phyloP scores from a whole-genome alignment of 345 rosid genomes.

The Salix caprea region DNA sequence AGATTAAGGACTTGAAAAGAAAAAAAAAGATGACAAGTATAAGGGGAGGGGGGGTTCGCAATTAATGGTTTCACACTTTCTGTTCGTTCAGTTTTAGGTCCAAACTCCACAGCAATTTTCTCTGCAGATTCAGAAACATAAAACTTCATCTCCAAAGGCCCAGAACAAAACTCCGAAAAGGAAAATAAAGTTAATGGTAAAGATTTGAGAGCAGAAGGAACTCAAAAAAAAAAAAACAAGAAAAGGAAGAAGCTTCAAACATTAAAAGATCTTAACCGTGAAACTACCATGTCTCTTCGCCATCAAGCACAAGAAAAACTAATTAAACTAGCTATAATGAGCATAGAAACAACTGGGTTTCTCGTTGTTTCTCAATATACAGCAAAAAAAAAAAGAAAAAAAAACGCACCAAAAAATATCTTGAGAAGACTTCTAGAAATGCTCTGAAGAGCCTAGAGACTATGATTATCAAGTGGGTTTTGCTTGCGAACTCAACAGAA shows the following conservation, averaged over 20 bases:
- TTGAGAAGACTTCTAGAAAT: too few relatives aligned
- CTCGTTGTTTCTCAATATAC: background rate
- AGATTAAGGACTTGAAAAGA: background rate
- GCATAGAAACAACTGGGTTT: background rate
- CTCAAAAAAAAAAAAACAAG: background rate
- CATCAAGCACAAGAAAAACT: background rate
- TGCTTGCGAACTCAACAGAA: constrained; percentile 22
- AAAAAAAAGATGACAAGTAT: background rate
- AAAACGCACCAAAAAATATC: background rate
- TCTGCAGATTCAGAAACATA: too few relatives aligned
- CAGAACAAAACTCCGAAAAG: background rate
- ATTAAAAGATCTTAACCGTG: background rate
- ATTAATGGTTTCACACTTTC: background rate
- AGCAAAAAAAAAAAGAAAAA: background rate
- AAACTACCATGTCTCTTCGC: background rate
- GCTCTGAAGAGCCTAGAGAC: background rate
- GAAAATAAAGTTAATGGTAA: background rate
- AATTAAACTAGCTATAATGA: background rate
- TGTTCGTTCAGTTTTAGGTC: background rate
- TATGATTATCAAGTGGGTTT: background rate
- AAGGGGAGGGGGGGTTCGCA: too few relatives aligned
- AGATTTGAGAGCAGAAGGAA: background rate
- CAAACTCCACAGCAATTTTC: background rate
- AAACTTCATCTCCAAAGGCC: too few relatives aligned
- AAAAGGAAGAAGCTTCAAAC: too few relatives aligned